Percentiles rank a stretch among this genome's conserved stretches.
Evolutionary conservation across 129 eudicot genomes (phyloP).

Genomic region (Chrysanthemum seticuspe): DNA sequence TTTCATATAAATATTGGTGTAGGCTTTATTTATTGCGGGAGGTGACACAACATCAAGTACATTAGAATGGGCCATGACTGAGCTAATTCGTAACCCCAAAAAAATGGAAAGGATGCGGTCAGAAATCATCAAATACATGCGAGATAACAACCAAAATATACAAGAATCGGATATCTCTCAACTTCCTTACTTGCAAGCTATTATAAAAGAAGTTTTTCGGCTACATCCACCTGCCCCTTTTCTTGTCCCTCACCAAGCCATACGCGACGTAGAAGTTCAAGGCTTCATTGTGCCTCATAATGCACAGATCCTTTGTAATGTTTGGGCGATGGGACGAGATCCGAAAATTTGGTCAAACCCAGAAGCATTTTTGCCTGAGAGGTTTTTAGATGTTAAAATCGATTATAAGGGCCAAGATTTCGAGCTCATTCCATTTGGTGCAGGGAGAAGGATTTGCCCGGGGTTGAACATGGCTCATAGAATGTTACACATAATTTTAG

Average conservation of each 20-base stretch:
- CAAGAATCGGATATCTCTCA: constrained; percentile 30
- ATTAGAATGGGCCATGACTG: constrained; percentile 48
- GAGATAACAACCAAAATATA: neutral
- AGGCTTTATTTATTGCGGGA: constrained; percentile 37
- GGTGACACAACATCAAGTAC: constrained; percentile 39
- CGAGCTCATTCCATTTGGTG: too few relatives aligned
- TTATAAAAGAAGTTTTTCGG: constrained; percentile 42
- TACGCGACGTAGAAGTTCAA: too few relatives aligned
- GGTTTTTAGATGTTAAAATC: constrained; percentile 13
- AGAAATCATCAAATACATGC: constrained; percentile 28
- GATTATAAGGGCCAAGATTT: constrained; percentile 1
- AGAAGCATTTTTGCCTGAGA: constrained; percentile 15
- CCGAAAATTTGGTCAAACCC: constrained; percentile 13
- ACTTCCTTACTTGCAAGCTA: constrained; percentile 37
- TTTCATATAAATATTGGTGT: neutral
- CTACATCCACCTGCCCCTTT: constrained; percentile 48
- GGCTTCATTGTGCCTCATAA: neutral
- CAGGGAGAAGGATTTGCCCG: too few relatives aligned
- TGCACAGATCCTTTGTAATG: constrained; percentile 14
- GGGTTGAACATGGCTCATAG: neutral
- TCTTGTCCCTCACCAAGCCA: too few relatives aligned
- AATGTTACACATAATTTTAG: constrained; percentile 3
- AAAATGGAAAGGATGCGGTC: constrained; percentile 2
- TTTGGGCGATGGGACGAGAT: constrained; percentile 22
- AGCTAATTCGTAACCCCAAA: constrained; percentile 15